phyloP scores from a whole-genome alignment of 2,329 filamentous ascomycete genomes.

The Aspergillus alliaceus region DNA sequence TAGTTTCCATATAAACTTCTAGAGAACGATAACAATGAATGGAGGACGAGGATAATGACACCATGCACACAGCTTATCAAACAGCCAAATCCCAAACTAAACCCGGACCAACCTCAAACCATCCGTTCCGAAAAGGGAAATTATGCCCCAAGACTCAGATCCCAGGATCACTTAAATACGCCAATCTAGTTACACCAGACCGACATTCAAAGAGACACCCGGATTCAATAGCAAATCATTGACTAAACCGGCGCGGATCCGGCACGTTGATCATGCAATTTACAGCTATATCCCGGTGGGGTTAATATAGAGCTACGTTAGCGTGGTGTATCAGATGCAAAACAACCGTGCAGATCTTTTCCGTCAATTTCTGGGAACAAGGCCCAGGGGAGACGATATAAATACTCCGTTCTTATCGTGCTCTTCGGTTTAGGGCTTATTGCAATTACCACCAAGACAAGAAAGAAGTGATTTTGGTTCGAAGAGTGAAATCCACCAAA shows the following conservation, averaged over 20 bases:
- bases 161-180: not conserved
- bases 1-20: not conserved
- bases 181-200: not conserved
- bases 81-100: not conserved
- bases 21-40: not conserved
- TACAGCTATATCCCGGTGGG: constrained; percentile 2
- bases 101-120: not conserved
- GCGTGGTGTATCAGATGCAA: not conserved
- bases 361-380: not conserved
- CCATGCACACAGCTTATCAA: not conserved
- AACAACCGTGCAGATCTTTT: not conserved
- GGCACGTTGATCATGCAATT: not conserved
- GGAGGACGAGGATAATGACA: not conserved
- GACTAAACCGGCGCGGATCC: not conserved
- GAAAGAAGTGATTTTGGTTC: too few species aligned
- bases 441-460: too few species aligned
- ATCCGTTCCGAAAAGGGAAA: not conserved
- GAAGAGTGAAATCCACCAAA: too few species aligned
- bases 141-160: not conserved
- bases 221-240: not conserved
- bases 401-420: not conserved
- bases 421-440: too few species aligned
- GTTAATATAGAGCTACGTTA: not conserved
- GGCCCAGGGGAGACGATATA: not conserved
- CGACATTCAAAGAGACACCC: not conserved